A percentile compares a stretch with the other conserved stretches of the same genome.
phyloP scores from a whole-genome alignment of 2,329 filamentous ascomycete genomes.

The Aspergillus sp. region DNA sequence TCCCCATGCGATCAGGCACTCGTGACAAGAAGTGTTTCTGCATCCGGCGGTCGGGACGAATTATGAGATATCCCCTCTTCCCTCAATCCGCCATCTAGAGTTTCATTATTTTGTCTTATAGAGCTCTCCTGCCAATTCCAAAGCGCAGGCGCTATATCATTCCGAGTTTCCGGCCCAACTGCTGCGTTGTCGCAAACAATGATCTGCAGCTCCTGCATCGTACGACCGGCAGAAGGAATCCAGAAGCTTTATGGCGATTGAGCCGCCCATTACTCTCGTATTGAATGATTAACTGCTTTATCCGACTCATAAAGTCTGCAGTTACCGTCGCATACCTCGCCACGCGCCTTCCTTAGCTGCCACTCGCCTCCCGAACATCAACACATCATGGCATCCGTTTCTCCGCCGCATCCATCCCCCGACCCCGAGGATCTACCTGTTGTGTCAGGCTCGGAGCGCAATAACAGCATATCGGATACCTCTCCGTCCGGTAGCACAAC shows the following conservation, averaged over 20 bases:
- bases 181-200: constrained; percentile 25
- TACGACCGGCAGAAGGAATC: constrained; percentile 29
- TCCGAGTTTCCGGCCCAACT: not conserved
- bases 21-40: not conserved
- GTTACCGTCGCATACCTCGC: not conserved
- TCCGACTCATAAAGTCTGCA: not conserved
- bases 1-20: not conserved
- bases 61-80: not conserved
- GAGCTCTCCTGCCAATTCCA: not conserved
- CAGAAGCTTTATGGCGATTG: constrained; percentile 37
- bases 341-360: constrained; percentile 5
- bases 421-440: constrained; percentile 15
- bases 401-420: constrained; percentile 18
- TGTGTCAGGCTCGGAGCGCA: constrained; percentile 3
- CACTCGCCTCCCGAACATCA: not conserved
- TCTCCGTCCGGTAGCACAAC: constrained; percentile 24
- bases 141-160: not conserved
- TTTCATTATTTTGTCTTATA: not conserved
- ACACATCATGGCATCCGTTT: constrained; percentile 16
- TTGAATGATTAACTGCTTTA: constrained; percentile 7
- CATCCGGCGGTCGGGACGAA: not conserved
- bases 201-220: constrained; percentile 28
- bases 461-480: constrained; percentile 21
- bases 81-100: not conserved
- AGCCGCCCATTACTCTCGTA: constrained; percentile 16